These are phyloP conservation scores for Oidiodendron maius DNA, from an alignment of 495 filamentous ascomycete species.

Conservation along the genomic window DNA sequence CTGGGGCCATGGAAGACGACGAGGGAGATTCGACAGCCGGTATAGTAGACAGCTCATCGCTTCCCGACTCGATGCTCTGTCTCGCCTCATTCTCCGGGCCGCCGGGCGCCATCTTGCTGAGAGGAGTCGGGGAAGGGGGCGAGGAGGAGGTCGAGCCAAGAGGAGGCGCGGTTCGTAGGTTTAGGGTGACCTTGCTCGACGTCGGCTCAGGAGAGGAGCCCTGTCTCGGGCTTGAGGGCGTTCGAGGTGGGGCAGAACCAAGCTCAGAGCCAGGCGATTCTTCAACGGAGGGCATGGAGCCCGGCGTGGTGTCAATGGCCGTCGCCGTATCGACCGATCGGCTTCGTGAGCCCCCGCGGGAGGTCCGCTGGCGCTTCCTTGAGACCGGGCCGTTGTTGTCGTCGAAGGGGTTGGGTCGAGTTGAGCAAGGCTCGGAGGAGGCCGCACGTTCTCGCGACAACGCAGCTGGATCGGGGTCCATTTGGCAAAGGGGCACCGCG, in stretches of 20 bases:
- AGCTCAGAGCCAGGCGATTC: conserved; percentile 5
- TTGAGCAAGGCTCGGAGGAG: conserved; percentile 55
- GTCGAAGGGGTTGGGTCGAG: conserved; percentile 47
- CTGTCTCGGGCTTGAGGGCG: conserved; percentile 27
- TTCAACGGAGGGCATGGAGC: conserved; percentile 35
- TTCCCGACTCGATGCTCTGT: conserved; percentile 23
- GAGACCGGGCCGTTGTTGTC: conserved; percentile 43
- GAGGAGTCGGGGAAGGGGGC: conserved; percentile 34
- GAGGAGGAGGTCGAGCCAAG: conserved; percentile 36
- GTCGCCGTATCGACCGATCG: conserved; percentile 18
- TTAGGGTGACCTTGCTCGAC: conserved; percentile 45
- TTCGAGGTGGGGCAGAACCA: conserved; percentile 20
- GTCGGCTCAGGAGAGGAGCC: conserved; percentile 14
- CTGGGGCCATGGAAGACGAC: conserved; percentile 25
- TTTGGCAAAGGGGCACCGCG: conserved; percentile 25
- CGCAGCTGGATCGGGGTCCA: conserved; percentile 47
- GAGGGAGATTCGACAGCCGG: conserved; percentile 26
- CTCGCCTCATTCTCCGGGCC: conserved; percentile 10
- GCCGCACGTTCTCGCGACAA: conserved; percentile 49
- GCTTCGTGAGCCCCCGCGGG: conserved; percentile 19
- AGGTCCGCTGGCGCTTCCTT: conserved; percentile 40
- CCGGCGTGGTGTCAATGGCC: conserved; percentile 22
- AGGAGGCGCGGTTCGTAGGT: conserved; percentile 39
- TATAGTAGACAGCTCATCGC: conserved; percentile 18
- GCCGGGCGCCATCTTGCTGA: conserved; percentile 17